These are phyloP conservation scores for Fusarium nematophilum DNA, from an alignment of 2,329 filamentous ascomycete species.

Conservation along the genomic window DNA sequence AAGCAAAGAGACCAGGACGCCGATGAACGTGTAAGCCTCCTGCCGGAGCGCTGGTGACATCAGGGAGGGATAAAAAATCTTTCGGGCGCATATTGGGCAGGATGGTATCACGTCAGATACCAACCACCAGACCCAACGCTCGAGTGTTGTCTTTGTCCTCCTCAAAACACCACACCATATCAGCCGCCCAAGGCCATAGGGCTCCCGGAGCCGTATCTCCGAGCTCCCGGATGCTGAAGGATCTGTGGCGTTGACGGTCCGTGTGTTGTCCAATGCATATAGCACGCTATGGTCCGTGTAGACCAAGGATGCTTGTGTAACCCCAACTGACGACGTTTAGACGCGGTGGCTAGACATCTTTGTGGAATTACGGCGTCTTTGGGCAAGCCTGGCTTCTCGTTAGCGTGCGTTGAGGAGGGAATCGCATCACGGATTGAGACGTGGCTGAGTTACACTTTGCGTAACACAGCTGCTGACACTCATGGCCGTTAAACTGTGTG, in stretches of 20 bases:
- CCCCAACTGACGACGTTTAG: constrained; percentile 8
- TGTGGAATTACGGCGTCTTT: constrained; percentile 3
- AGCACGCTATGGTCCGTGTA: too few relatives aligned
- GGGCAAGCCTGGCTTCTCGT: too few relatives aligned
- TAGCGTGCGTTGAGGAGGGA: too few relatives aligned
- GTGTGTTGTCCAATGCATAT: constrained; percentile 11
- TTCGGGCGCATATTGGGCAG: neutral
- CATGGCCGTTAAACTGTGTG: neutral
- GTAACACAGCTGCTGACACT: neutral
- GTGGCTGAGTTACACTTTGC: neutral
- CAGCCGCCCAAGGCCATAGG: neutral
- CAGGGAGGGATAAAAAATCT: too few relatives aligned
- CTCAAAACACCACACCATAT: neutral
- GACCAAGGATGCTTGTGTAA: constrained; percentile 11
- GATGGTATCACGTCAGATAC: constrained; percentile 6
- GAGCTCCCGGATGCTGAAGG: constrained; percentile 3
- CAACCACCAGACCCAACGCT: neutral
- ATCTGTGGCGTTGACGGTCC: constrained; percentile 11
- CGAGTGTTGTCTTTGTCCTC: neutral
- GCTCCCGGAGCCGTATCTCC: constrained; percentile 2
- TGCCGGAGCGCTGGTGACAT: too few relatives aligned
- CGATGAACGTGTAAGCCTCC: too few relatives aligned
- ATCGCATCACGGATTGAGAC: neutral
- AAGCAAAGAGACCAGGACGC: constrained; percentile 9
- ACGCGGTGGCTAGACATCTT: constrained; percentile 8